These are phyloP conservation scores for Candida silvatica DNA, from an alignment of 805 yeast genomes.

Conservation along the genomic window DNA sequence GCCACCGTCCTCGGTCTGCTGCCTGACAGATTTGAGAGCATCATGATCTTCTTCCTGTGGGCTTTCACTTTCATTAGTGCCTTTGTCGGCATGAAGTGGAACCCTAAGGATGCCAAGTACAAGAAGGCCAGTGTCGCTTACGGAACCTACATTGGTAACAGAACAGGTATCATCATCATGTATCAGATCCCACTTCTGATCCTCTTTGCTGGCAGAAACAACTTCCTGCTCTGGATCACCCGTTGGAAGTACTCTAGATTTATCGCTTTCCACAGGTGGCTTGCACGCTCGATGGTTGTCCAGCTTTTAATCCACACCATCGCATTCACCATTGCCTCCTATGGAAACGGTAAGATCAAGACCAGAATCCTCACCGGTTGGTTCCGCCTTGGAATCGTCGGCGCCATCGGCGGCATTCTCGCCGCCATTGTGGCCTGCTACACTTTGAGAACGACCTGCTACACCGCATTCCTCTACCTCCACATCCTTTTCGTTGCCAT, in stretches of 20 bases:
- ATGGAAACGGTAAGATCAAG: constrained; percentile 12
- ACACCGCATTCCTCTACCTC: constrained; percentile 51
- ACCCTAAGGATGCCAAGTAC: constrained; percentile 16
- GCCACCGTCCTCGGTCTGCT: constrained; percentile 22
- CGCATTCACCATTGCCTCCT: constrained; percentile 20
- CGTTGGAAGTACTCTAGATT: constrained; percentile 51
- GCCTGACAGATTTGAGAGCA: constrained; percentile 46
- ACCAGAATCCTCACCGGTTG: constrained; percentile 21
- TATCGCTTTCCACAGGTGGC: constrained; percentile 49
- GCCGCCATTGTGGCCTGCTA: constrained; percentile 35
- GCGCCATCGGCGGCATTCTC: constrained; percentile 31
- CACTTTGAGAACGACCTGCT: constrained; percentile 39
- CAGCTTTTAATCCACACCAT: constrained; percentile 37
- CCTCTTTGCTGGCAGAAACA: constrained; percentile 57
- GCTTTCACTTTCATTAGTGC: constrained; percentile 13
- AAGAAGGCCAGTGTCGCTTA: constrained; percentile 11
- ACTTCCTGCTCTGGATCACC: constrained; percentile 49
- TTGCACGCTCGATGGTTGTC: constrained; percentile 35
- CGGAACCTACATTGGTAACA: constrained; percentile 35
- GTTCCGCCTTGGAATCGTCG: constrained; percentile 26
- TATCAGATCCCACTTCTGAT: constrained; percentile 42
- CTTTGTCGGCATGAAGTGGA: constrained; percentile 15
- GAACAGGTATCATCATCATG: constrained; percentile 44
- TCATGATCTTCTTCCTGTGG: constrained; percentile 33
- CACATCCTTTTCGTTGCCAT: constrained; percentile 50